Evolutionary conservation across 805 yeast species (phyloP).

Genomic region (Dipodascus geniculatus): DNA sequence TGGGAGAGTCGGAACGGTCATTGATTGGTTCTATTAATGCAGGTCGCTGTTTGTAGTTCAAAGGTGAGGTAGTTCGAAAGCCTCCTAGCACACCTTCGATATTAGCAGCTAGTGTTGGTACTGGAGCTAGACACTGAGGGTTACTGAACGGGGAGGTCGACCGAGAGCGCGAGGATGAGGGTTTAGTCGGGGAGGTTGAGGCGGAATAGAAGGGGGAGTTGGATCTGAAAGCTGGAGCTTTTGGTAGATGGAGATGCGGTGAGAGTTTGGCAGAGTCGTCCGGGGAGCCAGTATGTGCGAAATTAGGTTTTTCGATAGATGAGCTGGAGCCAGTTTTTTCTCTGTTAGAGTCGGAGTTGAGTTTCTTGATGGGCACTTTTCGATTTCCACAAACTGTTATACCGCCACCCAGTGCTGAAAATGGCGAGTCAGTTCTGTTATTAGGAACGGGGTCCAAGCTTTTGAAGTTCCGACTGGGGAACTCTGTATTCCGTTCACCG

Average conservation of each 20-base stretch:
- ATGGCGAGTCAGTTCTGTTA: neutral
- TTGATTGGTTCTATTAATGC: neutral
- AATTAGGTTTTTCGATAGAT: neutral
- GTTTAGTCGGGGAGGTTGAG: neutral
- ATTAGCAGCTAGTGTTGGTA: neutral
- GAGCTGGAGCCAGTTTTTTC: neutral
- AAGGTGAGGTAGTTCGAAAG: neutral
- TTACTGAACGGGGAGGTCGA: neutral
- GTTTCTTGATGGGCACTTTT: neutral
- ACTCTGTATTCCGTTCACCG: neutral
- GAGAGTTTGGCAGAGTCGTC: no score
- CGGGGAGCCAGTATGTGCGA: neutral
- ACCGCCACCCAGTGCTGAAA: neutral
- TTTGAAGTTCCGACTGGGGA: neutral
- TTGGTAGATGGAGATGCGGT: neutral
- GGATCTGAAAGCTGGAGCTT: neutral
- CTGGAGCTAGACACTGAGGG: neutral
- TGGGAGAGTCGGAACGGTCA: neutral
- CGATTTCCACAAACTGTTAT: neutral
- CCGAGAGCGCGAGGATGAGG: no score
- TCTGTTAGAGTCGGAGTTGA: neutral
- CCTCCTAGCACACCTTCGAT: neutral
- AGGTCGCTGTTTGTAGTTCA: neutral
- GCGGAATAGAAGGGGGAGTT: neutral
- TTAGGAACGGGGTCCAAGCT: neutral